Evolutionary conservation across 2,329 filamentous ascomycete genomes (phyloP), one percentile per base, ranked within the genome.

Genomic region (Arthrobotrys iridis): DNA sequence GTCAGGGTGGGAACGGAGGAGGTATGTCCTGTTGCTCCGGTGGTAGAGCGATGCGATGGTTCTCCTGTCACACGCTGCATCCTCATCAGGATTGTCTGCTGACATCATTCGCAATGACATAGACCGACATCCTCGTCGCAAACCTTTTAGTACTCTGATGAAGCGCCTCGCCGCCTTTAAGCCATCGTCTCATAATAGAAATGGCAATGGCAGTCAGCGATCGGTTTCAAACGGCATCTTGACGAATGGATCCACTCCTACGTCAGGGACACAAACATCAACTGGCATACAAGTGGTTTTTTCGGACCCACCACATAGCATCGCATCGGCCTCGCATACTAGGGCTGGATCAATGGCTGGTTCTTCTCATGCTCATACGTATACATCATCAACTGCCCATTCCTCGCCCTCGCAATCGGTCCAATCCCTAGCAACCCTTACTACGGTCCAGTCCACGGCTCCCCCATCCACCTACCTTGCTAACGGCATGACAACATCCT

Each of bases 161-260:
- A 96, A 93, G 86, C 93, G 93, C 80, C 88, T 98, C 68, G 90
- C 93, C 76, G 94, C 90, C 82, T 90, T 97, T 83, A 97, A 96
- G 82, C 86, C 84, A 66, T 89, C 89, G 3, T 91, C 89, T 30
- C 88, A 87, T 77, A 86, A 88, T 74, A 82, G 85, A 13, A 81
- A 78, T 72, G 80, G 79, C 55, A 85, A 84, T 80, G 84, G 84
- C 77, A 58, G 33, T 24, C 33, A 58, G 62, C 43, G 50, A 43
- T 26, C 66, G 18, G 22, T 63, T 37, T 37, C 65, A 48, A 62
- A 37, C 50, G 68, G 46, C 62, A 55, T 48, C 41, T 33, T 50
- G 55, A 45, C 55, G 28, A 55, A 57, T 66, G 70, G 28, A 35
- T 66, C 41, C 35, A 77, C 33, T 72, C 62, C 59, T 13, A 74